Evolutionary conservation across 495 filamentous ascomycete species (phyloP), one percentile per base, ranked within the genome.

Genomic region (Tuber magnatum): DNA sequence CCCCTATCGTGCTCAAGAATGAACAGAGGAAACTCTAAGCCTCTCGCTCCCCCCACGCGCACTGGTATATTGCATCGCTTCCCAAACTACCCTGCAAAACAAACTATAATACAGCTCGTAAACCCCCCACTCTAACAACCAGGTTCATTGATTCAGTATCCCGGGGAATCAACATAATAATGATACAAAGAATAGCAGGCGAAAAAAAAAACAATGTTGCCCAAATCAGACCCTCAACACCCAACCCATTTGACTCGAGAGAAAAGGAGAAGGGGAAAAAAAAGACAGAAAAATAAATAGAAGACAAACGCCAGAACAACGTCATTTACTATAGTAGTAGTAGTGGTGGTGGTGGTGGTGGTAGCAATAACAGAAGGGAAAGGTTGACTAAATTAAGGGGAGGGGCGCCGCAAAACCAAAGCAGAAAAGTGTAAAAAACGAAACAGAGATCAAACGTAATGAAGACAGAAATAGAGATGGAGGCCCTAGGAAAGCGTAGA

Each of bases 291-390:
- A 65, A 65, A 61, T 61, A 28, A n/a, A 9, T n/a, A n/a, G n/a
- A 61, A 61, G 69, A 71, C 10, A 40, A 71, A 71, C 69, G 28
- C 69, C 69, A 35, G 69, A 24, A 71, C 35, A 35, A n/a, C 39
- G 7, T 16, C n/a, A 32, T 71, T 44, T 32, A 40, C 38, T 40
- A 9, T 40, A 40, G 42, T 38, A 43, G n/a, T 20, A 43, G 42
- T 3, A 56, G 24, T 3, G n/a, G 9, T 9, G 14, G 51, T 14
- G n/a, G 42, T 8, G 32, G 42, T 8, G 32, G 42, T 22, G 32
- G 28, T 6, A 61, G n/a, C 0, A 61, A 9, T 10, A 28, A 24
- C 3, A 32, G 42, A 41, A 44, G 18, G 22, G 24, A 35, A 24
- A 71, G 24, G 10, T 14, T n/a, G 39, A n/a, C 69, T 40, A 71